phyloP scores from a whole-genome alignment of 441 rosid genomes.

The Codiaeum variegatum region DNA sequence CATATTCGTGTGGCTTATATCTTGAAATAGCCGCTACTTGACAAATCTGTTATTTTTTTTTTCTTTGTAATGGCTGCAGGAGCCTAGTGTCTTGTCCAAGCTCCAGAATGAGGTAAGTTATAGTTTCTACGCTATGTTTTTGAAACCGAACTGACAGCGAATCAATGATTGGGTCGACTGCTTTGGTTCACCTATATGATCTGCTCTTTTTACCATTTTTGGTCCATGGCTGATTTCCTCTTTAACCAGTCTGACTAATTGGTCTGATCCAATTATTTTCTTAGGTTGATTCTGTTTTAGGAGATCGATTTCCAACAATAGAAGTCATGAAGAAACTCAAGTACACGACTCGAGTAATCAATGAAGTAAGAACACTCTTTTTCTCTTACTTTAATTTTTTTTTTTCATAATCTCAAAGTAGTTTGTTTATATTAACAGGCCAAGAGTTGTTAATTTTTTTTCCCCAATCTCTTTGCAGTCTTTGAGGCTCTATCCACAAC shows the following conservation, averaged over 20 bases:
- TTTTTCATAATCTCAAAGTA: neutral
- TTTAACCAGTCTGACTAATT: no score
- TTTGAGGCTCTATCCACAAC: conserved; percentile 94
- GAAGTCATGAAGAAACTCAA: conserved; percentile 88
- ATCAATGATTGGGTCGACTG: no score
- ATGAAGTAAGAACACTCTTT: conserved; percentile 54
- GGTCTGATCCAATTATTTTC: no score
- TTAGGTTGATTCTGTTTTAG: conserved; percentile 87
- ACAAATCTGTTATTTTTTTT: conserved; percentile 13
- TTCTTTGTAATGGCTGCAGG: conserved; percentile 44
- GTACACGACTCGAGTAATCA: conserved; percentile 89
- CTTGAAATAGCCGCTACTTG: conserved; percentile 3
- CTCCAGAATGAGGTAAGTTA: conserved; percentile 78
- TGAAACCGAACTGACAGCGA: no score
- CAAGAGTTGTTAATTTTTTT: conserved; percentile 12
- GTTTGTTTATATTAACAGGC: conserved; percentile 13
- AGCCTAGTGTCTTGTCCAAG: conserved; percentile 71
- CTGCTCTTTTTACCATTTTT: no score
- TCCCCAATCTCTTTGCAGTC: conserved; percentile 49
- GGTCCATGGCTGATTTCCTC: no score
- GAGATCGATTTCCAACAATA: conserved; percentile 79
- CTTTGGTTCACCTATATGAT: no score
- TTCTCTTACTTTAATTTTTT: neutral
- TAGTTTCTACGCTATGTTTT: no score
- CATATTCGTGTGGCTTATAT: conserved; percentile 3